Evolutionary conservation across 202 grass and related monocot genomes (phyloP).

Genomic region (Panicum hallii): DNA sequence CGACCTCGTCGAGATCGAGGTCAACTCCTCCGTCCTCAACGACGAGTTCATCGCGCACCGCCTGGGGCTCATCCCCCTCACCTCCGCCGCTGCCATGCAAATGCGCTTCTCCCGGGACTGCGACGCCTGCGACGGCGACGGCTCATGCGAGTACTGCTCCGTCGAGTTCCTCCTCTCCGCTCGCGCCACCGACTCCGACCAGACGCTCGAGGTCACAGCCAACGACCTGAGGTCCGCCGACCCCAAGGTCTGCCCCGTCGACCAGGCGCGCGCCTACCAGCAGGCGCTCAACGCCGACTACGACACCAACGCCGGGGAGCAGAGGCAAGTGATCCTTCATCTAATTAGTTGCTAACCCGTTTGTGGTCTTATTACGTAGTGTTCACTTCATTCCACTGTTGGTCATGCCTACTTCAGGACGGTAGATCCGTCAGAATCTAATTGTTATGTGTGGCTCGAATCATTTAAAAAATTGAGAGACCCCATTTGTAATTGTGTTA

Average conservation of each 20-base stretch:
- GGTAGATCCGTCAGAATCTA: background rate
- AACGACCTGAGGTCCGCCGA: constrained; percentile 68
- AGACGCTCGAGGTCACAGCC: constrained; percentile 90
- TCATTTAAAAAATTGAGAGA: background rate
- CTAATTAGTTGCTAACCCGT: background rate
- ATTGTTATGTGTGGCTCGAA: background rate
- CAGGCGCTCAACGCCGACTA: constrained; percentile 44
- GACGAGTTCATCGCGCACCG: constrained; percentile 95
- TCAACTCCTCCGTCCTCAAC: constrained; percentile 92
- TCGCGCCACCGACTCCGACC: constrained; percentile 75
- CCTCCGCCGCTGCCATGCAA: constrained; percentile 72
- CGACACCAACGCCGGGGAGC: constrained; percentile 44
- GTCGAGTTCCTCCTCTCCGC: constrained; percentile 85
- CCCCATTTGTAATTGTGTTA: background rate
- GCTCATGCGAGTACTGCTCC: constrained; percentile 86
- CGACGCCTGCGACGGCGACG: constrained; percentile 87
- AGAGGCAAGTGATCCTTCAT: constrained; percentile 49
- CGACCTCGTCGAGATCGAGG: constrained; percentile 93
- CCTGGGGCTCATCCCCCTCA: constrained; percentile 93
- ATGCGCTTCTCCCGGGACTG: constrained; percentile 98
- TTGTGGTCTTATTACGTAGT: background rate
- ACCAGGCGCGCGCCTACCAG: constrained; percentile 59
- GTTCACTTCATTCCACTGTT: background rate
- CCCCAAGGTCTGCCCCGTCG: constrained; percentile 77
- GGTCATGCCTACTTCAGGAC: background rate